Conservation (phyloP, 345 rosid genomes). For the Populus nigra region DNA sequence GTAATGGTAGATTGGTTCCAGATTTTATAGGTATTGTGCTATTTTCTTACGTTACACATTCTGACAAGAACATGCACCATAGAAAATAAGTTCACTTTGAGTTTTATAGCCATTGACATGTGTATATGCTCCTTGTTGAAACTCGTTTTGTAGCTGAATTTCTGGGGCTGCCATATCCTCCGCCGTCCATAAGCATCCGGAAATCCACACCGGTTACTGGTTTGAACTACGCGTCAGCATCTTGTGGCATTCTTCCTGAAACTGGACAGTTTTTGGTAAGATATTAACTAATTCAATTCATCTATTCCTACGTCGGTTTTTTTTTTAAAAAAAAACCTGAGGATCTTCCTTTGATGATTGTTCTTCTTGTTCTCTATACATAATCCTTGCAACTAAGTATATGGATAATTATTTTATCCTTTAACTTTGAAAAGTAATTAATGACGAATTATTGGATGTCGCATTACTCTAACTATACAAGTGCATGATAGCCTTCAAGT, state of each 20-base stretch:
- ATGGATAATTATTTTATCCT: neutral
- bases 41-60: neutral
- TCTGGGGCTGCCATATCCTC: conserved; percentile 43
- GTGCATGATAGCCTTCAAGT: neutral
- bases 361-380: too few relatives aligned
- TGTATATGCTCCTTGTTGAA: neutral
- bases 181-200: conserved; percentile 29
- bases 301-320: neutral
- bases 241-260: conserved; percentile 47
- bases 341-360: too few relatives aligned
- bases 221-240: conserved; percentile 47
- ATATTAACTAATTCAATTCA: neutral
- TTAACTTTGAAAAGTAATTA: neutral
- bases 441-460: neutral
- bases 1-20: conserved; percentile 41
- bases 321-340: neutral
- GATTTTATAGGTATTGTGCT: conserved; percentile 37
- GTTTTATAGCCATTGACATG: neutral
- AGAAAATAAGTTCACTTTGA: too few relatives aligned
- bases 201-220: conserved; percentile 21
- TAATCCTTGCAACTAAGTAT: neutral
- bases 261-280: conserved; percentile 37
- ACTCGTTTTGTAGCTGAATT: conserved; percentile 36
- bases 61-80: neutral
- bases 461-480: neutral